These are phyloP conservation scores for Silene uniflora DNA, from an alignment of 148 eudicot species.

Conservation along the genomic window DNA sequence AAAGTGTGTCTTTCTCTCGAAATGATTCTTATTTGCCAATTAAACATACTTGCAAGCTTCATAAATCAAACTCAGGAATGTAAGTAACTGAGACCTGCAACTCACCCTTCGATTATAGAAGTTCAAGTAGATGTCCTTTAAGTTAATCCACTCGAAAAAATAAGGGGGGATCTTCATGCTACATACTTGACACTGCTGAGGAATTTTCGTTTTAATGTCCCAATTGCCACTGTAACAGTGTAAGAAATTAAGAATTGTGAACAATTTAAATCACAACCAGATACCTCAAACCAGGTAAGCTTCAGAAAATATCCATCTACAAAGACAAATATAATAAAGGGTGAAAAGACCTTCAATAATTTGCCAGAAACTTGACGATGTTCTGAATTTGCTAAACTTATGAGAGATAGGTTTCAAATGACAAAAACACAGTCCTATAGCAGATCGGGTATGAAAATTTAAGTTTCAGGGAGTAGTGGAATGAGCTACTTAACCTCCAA, in stretches of 20 bases:
- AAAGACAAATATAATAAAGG: background rate
- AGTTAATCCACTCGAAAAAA: conserved; percentile 94
- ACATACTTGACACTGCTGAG: conserved; percentile 84
- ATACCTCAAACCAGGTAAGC: background rate
- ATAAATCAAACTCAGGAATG: background rate
- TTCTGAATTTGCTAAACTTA: background rate
- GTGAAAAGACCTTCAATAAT: background rate
- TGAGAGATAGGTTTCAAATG: background rate
- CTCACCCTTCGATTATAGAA: conserved; percentile 80
- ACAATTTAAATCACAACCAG: conserved; percentile 1
- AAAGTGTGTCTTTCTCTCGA: background rate
- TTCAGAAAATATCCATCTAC: background rate
- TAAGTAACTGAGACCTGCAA: background rate
- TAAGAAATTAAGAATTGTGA: conserved; percentile 16
- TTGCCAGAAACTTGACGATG: background rate
- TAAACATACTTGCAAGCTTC: too few species aligned
- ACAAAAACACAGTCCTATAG: background rate
- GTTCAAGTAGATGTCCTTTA: conserved; percentile 83
- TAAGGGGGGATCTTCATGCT: conserved; percentile 73
- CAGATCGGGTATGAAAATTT: background rate
- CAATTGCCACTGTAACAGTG: conserved; percentile 75
- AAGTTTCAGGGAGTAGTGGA: background rate
- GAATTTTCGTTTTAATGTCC: conserved; percentile 96
- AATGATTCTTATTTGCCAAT: background rate
- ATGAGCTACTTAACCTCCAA: background rate